A percentile compares a stretch with the other conserved stretches of the same genome.
Evolutionary conservation across 805 yeast species (phyloP).

Genomic region (Torulaspora microellipsoides): DNA sequence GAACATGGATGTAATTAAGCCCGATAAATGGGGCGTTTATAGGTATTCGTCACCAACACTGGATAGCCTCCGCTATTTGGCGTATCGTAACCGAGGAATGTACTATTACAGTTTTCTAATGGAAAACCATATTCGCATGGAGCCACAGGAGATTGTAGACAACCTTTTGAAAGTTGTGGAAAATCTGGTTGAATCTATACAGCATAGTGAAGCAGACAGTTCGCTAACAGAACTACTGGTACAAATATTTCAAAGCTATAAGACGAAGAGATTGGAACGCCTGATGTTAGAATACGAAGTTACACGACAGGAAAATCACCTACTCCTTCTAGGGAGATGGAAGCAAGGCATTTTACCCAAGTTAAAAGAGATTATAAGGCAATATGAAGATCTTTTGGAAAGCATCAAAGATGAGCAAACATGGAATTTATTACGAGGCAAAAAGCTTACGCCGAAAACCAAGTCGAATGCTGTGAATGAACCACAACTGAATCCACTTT

Average conservation of each 20-base stretch:
- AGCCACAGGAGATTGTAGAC: constrained; percentile 38
- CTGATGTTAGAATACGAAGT: constrained; percentile 56
- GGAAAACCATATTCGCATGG: constrained; percentile 22
- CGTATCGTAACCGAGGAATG: constrained; percentile 77
- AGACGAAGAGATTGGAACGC: constrained; percentile 47
- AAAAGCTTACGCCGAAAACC: constrained; percentile 23
- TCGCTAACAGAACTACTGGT: constrained; percentile 46
- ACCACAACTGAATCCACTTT: constrained; percentile 24
- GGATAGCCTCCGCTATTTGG: constrained; percentile 67
- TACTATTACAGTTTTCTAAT: constrained; percentile 45
- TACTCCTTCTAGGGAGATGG: constrained; percentile 20
- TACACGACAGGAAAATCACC: constrained; percentile 35
- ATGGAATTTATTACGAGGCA: constrained; percentile 7
- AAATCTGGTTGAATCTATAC: constrained; percentile 60
- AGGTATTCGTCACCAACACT: constrained; percentile 56
- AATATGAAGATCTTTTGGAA: constrained; percentile 17
- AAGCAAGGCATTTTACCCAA: constrained; percentile 30
- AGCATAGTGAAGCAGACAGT: constrained; percentile 65
- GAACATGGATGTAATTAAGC: constrained; percentile 57
- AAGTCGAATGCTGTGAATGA: neutral
- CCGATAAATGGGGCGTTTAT: constrained; percentile 38
- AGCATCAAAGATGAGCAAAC: constrained; percentile 15
- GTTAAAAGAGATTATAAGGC: constrained; percentile 12
- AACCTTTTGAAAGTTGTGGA: constrained; percentile 46
- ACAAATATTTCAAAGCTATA: constrained; percentile 48